Percentiles rank a stretch among this genome's conserved stretches.
Conservation (phyloP, 495 filamentous ascomycete species). For the Neurospora africana region DNA sequence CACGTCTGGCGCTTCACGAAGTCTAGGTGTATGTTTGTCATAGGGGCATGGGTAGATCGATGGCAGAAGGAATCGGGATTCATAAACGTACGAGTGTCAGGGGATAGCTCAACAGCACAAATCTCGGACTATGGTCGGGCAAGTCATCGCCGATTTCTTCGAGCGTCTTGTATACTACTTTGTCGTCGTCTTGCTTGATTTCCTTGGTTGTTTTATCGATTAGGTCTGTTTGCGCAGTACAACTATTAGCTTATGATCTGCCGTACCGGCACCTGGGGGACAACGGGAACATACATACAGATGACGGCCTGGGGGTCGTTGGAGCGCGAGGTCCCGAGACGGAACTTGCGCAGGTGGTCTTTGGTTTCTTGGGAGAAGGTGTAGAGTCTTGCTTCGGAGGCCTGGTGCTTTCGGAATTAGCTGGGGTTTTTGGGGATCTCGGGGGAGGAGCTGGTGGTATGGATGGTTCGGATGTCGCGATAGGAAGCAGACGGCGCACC, state of each 20-base stretch:
- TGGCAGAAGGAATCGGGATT: not conserved
- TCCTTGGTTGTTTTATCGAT: constrained; percentile 84
- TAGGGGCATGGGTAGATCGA: not conserved
- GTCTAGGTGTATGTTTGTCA: not conserved
- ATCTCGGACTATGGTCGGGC: constrained; percentile 84
- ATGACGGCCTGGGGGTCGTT: constrained; percentile 83
- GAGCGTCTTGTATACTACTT: constrained; percentile 65
- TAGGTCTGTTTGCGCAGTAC: constrained; percentile 39
- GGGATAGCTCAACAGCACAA: constrained; percentile 82
- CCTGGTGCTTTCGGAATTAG: constrained; percentile 19
- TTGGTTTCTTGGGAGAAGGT: constrained; percentile 83
- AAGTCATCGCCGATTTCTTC: constrained; percentile 75
- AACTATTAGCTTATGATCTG: not conserved
- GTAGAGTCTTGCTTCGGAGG: constrained; percentile 85
- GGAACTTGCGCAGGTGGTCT: constrained; percentile 83
- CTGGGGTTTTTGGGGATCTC: not conserved
- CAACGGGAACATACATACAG: constrained; percentile 54
- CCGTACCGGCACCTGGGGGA: not conserved
- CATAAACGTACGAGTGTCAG: constrained; percentile 56
- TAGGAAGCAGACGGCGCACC: not conserved
- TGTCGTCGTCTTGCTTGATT: constrained; percentile 66
- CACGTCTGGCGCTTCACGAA: not conserved
- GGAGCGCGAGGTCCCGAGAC: constrained; percentile 78
- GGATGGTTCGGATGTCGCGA: not conserved
- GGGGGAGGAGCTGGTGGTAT: not conserved